Conservation (phyloP, 2,329 filamentous ascomycete genomes). For the Talaromyces sp. region DNA sequence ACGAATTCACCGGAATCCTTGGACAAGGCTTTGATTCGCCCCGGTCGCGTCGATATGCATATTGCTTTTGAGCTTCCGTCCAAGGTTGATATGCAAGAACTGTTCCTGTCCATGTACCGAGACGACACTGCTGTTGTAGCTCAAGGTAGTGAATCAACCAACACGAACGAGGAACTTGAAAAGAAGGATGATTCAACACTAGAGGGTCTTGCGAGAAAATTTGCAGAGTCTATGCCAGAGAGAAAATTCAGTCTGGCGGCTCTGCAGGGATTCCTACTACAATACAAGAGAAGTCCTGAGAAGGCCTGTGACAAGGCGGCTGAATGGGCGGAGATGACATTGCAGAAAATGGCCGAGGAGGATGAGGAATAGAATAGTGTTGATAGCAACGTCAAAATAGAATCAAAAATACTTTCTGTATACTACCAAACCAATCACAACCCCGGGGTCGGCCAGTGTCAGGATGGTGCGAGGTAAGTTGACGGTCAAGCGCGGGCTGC, state of each 20-base stretch:
- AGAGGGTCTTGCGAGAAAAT: slow-evolving; percentile 33
- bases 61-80: slow-evolving; percentile 52
- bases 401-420: not conserved
- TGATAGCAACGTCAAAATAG: not conserved
- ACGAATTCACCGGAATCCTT: slow-evolving; percentile 70
- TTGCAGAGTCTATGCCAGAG: slow-evolving; percentile 54
- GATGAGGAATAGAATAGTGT: slow-evolving; percentile 9
- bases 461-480: not conserved
- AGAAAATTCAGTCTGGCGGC: slow-evolving; percentile 56
- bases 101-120: slow-evolving; percentile 31
- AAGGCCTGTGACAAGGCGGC: slow-evolving; percentile 51
- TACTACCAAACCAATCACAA: not conserved
- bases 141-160: not conserved
- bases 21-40: slow-evolving; percentile 68
- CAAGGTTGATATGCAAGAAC: slow-evolving; percentile 26
- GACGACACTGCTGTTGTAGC: slow-evolving; percentile 24
- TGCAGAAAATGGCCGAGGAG: slow-evolving; percentile 15
- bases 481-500: not conserved
- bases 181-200: slow-evolving; percentile 37
- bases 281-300: slow-evolving; percentile 57
- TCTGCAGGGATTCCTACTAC: slow-evolving; percentile 63
- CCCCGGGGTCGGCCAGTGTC: not conserved
- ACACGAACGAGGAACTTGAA: slow-evolving; percentile 32
- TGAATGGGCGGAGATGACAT: slow-evolving; percentile 22
- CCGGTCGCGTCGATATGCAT: slow-evolving; percentile 68